Conservation (phyloP, 1,284 basidiomycete species). For the Boletus smithii region DNA sequence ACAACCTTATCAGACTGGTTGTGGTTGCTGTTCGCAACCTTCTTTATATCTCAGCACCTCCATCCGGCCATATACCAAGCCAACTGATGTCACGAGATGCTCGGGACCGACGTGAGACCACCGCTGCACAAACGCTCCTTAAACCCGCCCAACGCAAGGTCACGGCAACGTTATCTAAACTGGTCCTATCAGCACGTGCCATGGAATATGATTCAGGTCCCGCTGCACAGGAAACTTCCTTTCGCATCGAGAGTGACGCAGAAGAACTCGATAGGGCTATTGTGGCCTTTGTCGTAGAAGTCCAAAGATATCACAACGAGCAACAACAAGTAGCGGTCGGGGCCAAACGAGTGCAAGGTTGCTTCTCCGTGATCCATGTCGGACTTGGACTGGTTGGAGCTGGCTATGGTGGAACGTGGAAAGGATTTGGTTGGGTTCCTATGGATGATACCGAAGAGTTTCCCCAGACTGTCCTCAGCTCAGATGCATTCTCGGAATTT, state of each 20-base stretch:
- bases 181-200: slow-evolving; percentile 72
- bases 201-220: slow-evolving; percentile 72
- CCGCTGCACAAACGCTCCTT: slow-evolving; percentile 53
- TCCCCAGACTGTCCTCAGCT: slow-evolving; percentile 48
- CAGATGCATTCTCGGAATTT: slow-evolving; percentile 54
- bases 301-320: slow-evolving; percentile 55
- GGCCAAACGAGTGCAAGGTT: slow-evolving; percentile 59
- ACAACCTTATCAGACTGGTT: slow-evolving; percentile 60
- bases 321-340: slow-evolving; percentile 33
- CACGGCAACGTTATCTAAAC: slow-evolving; percentile 72
- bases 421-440: slow-evolving; percentile 74
- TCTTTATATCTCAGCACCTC: slow-evolving; percentile 66
- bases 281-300: slow-evolving; percentile 67
- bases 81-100: slow-evolving; percentile 52
- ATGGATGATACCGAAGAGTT: slow-evolving; percentile 46
- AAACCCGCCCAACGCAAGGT: slow-evolving; percentile 76
- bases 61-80: slow-evolving; percentile 58
- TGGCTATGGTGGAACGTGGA: slow-evolving; percentile 67
- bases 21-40: slow-evolving; percentile 71
- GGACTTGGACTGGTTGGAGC: slow-evolving; percentile 73
- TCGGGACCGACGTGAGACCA: slow-evolving; percentile 41
- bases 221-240: slow-evolving; percentile 58
- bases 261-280: slow-evolving; percentile 76
- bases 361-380: slow-evolving; percentile 60
- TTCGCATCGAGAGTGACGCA: slow-evolving; percentile 72